Evolutionary conservation across 2,329 filamentous ascomycete species (phyloP).

Genomic region (Drechslera avenae): DNA sequence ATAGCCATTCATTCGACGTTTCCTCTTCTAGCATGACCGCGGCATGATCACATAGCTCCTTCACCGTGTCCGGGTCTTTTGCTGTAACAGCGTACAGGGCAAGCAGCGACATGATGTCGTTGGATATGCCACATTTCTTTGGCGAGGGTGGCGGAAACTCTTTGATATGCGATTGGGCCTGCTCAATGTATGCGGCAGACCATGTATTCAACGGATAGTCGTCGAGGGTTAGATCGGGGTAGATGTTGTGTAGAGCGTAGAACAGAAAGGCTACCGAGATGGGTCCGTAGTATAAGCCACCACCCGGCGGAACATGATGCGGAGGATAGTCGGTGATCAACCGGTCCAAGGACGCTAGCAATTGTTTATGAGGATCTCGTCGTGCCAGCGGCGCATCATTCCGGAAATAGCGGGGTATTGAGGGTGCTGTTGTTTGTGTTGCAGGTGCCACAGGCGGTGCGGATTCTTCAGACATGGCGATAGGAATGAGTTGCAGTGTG

Average conservation of each 20-base stretch:
- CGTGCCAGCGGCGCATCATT: constrained; percentile 46
- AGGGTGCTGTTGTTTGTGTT: constrained; percentile 28
- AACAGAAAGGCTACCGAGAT: constrained; percentile 57
- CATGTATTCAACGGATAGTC: constrained; percentile 54
- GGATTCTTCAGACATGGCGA: constrained; percentile 37
- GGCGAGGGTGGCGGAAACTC: constrained; percentile 54
- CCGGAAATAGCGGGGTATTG: constrained; percentile 50
- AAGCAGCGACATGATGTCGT: constrained; percentile 57
- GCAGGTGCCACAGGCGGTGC: constrained; percentile 17
- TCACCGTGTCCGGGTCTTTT: constrained; percentile 56
- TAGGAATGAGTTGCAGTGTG: neutral
- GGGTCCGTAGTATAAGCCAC: constrained; percentile 58
- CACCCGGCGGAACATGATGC: constrained; percentile 52
- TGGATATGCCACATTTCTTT: constrained; percentile 56
- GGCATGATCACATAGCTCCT: constrained; percentile 57
- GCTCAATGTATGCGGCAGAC: constrained; percentile 57
- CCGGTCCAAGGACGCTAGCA: constrained; percentile 56
- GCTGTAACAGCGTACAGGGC: constrained; percentile 57
- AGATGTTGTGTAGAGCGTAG: constrained; percentile 56
- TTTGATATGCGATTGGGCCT: constrained; percentile 56
- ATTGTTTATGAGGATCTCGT: constrained; percentile 56
- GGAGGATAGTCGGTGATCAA: constrained; percentile 56
- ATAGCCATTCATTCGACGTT: constrained; percentile 66
- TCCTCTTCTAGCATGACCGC: constrained; percentile 54
- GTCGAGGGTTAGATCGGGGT: constrained; percentile 55